phyloP scores from a whole-genome alignment of 2,329 filamentous ascomycete species.

The Mariannaea sp. region DNA sequence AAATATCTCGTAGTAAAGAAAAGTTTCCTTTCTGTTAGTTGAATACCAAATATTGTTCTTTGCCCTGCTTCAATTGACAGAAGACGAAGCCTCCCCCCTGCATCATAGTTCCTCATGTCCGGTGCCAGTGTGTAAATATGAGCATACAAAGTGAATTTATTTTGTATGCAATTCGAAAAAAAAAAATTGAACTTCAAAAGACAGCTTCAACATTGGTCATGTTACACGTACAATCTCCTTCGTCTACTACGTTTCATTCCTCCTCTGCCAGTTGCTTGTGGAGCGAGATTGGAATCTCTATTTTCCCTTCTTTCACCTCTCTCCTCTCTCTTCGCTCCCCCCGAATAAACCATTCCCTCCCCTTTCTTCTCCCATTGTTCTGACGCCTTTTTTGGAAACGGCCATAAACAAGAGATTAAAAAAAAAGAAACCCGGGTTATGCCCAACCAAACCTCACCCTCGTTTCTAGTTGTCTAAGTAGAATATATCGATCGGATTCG shows the following conservation, averaged over 20 bases:
- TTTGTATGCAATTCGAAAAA: slow-evolving; percentile 31
- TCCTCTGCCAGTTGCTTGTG: slow-evolving; percentile 1
- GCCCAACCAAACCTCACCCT: neutral
- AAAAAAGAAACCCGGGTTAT: neutral
- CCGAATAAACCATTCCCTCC: no score
- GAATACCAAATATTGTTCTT: no score
- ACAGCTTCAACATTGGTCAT: slow-evolving; percentile 33
- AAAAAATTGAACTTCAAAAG: no score
- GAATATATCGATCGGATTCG: slow-evolving; percentile 25
- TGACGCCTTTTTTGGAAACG: slow-evolving; percentile 22
- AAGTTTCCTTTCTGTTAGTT: no score
- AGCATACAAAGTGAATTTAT: neutral
- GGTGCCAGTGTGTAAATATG: no score
- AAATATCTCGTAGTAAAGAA: neutral
- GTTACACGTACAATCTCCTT: slow-evolving; percentile 36
- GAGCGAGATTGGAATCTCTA: slow-evolving; percentile 11
- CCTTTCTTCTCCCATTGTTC: slow-evolving; percentile 2
- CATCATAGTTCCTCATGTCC: no score
- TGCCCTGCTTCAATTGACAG: neutral
- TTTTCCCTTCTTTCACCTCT: no score
- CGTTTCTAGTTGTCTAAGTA: slow-evolving; percentile 28
- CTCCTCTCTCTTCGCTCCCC: no score
- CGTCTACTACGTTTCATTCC: slow-evolving; percentile 5
- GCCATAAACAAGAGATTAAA: slow-evolving; percentile 23
- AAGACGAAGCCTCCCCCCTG: no score